phyloP scores from a whole-genome alignment of 1,284 basidiomycete genomes.

The Irpex sp. region DNA sequence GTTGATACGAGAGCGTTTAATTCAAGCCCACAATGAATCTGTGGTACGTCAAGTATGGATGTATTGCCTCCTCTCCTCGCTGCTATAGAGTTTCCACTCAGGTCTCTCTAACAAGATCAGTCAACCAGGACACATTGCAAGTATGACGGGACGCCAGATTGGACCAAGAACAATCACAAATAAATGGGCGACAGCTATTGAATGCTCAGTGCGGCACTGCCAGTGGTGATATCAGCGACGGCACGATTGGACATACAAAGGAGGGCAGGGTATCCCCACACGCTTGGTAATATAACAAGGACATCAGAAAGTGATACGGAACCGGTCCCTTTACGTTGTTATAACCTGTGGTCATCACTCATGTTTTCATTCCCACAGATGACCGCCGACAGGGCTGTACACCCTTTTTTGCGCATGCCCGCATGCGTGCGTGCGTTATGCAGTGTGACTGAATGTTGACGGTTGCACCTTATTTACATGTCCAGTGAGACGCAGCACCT shows the following conservation, averaged over 20 bases:
- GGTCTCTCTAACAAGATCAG: background rate
- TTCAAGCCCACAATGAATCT: background rate
- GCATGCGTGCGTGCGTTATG: background rate
- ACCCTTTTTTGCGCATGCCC: background rate
- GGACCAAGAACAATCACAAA: background rate
- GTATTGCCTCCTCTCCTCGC: background rate
- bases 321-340: background rate
- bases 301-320: conserved; percentile 1
- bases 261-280: background rate
- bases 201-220: background rate
- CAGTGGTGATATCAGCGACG: background rate
- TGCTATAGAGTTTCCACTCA: background rate
- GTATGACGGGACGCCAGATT: background rate
- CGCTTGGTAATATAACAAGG: background rate
- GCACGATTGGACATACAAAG: background rate
- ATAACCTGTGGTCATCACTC: background rate
- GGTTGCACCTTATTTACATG: background rate
- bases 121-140: background rate
- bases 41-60: background rate
- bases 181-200: background rate
- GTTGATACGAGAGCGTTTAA: background rate
- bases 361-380: background rate
- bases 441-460: background rate
- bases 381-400: conserved; percentile 1
- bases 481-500: background rate